Evolutionary conservation across 2,329 filamentous ascomycete genomes (phyloP).

Genomic region (Celoporthe dispersa): DNA sequence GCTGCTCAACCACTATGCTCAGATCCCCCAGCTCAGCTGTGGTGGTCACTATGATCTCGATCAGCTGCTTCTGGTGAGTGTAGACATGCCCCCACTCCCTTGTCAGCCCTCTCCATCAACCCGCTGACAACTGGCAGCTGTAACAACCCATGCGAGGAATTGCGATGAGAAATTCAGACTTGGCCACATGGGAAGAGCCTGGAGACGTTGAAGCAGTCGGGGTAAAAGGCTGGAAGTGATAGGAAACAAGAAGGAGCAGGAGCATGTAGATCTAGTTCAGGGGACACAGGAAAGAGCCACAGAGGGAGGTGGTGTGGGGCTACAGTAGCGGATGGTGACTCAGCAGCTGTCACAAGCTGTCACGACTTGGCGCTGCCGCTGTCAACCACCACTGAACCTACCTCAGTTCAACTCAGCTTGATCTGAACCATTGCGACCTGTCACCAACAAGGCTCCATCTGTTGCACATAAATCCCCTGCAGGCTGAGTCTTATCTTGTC

Average conservation of each 20-base stretch:
- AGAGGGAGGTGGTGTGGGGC: not conserved
- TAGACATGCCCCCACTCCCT: not conserved
- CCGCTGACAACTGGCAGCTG: conserved; percentile 23
- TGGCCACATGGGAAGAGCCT: not conserved
- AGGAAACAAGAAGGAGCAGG: not conserved
- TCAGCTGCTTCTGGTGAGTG: conserved; percentile 32
- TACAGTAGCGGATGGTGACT: not conserved
- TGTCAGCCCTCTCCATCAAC: not conserved
- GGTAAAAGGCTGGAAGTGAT: not conserved
- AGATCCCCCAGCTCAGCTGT: conserved; percentile 37
- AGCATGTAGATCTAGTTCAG: not conserved
- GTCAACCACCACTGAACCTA: conserved; percentile 7
- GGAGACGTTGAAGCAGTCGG: not conserved
- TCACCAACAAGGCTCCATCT: not conserved
- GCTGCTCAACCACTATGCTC: conserved; percentile 34
- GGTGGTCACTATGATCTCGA: conserved; percentile 38
- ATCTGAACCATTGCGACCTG: not conserved
- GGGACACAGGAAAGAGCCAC: not conserved
- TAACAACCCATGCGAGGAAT: not conserved
- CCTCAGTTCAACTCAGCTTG: not conserved
- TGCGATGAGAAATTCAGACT: too few species aligned
- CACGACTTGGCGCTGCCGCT: not conserved
- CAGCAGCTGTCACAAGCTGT: not conserved
- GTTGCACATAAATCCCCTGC: not conserved
- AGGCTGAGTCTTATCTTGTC: not conserved